These are phyloP conservation scores for Diospyros kaki DNA, from an alignment of 148 eudicot genomes.

Conservation along the genomic window DNA sequence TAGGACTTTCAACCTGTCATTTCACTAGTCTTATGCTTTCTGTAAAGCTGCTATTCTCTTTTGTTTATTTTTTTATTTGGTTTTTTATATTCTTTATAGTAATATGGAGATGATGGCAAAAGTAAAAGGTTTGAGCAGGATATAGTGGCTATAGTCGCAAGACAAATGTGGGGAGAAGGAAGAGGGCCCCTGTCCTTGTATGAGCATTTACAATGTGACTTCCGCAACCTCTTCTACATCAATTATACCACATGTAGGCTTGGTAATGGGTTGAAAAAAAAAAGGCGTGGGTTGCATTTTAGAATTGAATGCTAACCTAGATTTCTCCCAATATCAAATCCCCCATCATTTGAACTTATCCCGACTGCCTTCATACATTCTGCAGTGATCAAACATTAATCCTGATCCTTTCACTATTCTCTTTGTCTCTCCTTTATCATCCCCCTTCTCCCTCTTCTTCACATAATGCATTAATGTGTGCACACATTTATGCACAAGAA, in stretches of 20 bases:
- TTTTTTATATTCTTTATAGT: not conserved
- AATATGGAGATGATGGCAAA: conserved; percentile 61
- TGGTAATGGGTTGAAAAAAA: conserved; percentile 56
- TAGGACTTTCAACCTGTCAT: not conserved
- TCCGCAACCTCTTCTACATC: conserved; percentile 85
- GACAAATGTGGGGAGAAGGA: conserved; percentile 18
- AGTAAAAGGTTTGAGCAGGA: conserved; percentile 86
- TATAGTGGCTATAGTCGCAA: conserved; percentile 26
- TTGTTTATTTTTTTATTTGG: not conserved
- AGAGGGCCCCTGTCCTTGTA: conserved; percentile 90
- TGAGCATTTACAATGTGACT: conserved; percentile 56
- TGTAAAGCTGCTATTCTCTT: not conserved
- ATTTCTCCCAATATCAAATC: conserved; percentile 60
- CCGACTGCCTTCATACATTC: too few relatives aligned
- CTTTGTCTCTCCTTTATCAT: too few relatives aligned
- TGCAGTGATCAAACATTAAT: too few relatives aligned
- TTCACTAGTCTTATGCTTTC: too few relatives aligned
- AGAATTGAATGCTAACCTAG: conserved; percentile 74
- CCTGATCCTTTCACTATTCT: too few relatives aligned
- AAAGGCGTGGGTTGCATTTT: conserved; percentile 90
- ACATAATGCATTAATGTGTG: too few relatives aligned
- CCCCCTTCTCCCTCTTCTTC: too few relatives aligned
- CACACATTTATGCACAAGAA: too few relatives aligned
- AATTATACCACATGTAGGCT: conserved; percentile 29
- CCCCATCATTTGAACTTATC: too few relatives aligned